Percentiles rank a stretch among this genome's conserved stretches.
phyloP scores from a whole-genome alignment of 352 stramenopile genomes.

The Globisporangium abappressorium region DNA sequence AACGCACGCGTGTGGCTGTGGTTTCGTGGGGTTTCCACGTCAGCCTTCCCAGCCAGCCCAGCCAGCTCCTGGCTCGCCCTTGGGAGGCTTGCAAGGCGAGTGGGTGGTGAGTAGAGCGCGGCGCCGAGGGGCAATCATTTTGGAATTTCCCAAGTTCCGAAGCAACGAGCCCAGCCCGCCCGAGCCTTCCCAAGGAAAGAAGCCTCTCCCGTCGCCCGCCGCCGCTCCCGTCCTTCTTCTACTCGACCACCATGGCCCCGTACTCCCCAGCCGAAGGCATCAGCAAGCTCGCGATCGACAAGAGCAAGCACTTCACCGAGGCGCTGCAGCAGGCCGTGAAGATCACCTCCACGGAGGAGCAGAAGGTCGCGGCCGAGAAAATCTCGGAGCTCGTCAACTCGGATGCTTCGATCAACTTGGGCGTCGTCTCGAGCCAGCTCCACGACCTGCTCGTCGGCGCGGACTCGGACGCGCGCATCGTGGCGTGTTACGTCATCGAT shows the following conservation, averaged over 20 bases:
- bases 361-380: slow-evolving; percentile 84
- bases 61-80: background rate
- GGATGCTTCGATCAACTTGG: slow-evolving; percentile 73
- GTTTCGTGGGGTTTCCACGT: background rate
- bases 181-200: slow-evolving; percentile 13
- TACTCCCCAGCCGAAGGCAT: slow-evolving; percentile 80
- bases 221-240: slow-evolving; percentile 7
- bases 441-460: slow-evolving; percentile 51
- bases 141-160: slow-evolving; percentile 74
- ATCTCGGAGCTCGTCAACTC: slow-evolving; percentile 74
- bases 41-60: background rate
- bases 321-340: slow-evolving; percentile 79
- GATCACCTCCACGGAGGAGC: slow-evolving; percentile 53
- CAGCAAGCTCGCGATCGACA: slow-evolving; percentile 84
- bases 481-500: slow-evolving; percentile 73
- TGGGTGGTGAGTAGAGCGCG: slow-evolving; percentile 10
- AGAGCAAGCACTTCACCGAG: slow-evolving; percentile 90
- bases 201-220: slow-evolving; percentile 12
- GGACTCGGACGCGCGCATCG: slow-evolving; percentile 65
- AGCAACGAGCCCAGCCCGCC: slow-evolving; percentile 24
- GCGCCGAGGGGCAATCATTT: slow-evolving; percentile 42
- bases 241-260: slow-evolving; percentile 63
- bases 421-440: slow-evolving; percentile 66
- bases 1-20: slow-evolving; percentile 1
- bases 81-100: background rate